Evolutionary conservation across 805 yeast species (phyloP).

Genomic region (Yarrowia divulgata): DNA sequence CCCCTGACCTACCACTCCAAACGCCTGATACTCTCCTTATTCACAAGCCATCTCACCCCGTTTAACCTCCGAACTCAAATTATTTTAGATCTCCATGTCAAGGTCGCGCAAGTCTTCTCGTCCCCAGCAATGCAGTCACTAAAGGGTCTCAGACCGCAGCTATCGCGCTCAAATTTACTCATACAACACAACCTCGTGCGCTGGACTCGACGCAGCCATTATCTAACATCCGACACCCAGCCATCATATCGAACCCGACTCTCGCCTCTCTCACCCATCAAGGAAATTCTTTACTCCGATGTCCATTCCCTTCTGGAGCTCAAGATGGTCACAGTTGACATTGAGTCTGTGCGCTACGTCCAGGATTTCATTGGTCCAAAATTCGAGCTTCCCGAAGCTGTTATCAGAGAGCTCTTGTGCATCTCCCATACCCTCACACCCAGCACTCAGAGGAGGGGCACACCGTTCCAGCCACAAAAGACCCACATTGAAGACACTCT

Average conservation of each 20-base stretch:
- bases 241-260: conserved; percentile 28
- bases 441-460: background rate
- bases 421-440: conserved; percentile 1
- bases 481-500: background rate
- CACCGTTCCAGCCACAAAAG: background rate
- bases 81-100: background rate
- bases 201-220: background rate
- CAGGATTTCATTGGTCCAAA: conserved; percentile 24
- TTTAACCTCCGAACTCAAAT: conserved; percentile 18
- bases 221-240: conserved; percentile 19
- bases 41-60: background rate
- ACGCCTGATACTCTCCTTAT: background rate
- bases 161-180: background rate
- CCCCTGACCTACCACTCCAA: background rate
- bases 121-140: background rate
- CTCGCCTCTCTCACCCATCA: conserved; percentile 19
- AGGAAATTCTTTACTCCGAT: conserved; percentile 24
- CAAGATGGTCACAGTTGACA: conserved; percentile 22
- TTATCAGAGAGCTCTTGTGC: conserved; percentile 22
- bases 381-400: conserved; percentile 15
- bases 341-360: conserved; percentile 11
- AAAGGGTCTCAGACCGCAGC: background rate
- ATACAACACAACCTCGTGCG: background rate
- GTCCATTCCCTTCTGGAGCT: conserved; percentile 25
- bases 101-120: background rate